These are phyloP conservation scores for Dothideomycetes sp. DNA, from an alignment of 2,329 filamentous ascomycete genomes.

Conservation along the genomic window DNA sequence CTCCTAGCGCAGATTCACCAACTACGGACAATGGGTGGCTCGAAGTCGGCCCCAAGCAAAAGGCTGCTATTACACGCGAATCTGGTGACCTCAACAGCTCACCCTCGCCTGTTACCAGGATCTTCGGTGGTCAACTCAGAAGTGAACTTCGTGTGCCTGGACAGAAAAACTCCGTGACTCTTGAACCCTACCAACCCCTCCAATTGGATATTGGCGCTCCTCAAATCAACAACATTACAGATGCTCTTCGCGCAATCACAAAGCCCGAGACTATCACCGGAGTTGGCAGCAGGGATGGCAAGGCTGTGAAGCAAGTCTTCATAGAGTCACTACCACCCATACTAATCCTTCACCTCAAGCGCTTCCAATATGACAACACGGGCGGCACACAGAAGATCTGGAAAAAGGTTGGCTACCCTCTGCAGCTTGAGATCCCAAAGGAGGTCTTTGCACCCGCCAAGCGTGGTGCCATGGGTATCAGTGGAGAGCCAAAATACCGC, in stretches of 20 bases:
- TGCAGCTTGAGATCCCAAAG: conserved; percentile 86
- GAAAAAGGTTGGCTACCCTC: conserved; percentile 93
- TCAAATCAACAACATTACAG: conserved; percentile 79
- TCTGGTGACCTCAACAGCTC: conserved; percentile 46
- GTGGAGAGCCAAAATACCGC: conserved; percentile 68
- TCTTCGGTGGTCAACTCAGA: conserved; percentile 83
- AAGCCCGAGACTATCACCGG: conserved; percentile 76
- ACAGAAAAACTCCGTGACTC: conserved; percentile 78
- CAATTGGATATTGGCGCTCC: conserved; percentile 88
- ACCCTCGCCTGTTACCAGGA: conserved; percentile 77
- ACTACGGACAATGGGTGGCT: conserved; percentile 61
- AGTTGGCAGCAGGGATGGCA: conserved; percentile 43
- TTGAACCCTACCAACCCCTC: conserved; percentile 87
- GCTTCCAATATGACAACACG: conserved; percentile 87
- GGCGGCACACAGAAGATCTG: conserved; percentile 93
- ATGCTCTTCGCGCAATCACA: conserved; percentile 78
- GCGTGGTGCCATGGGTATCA: conserved; percentile 52
- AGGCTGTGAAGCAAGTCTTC: conserved; percentile 85
- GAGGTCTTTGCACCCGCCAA: conserved; percentile 75
- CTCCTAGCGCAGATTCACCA: conserved; percentile 32
- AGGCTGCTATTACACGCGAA: conserved; percentile 72
- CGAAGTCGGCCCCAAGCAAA: conserved; percentile 89
- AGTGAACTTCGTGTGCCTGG: conserved; percentile 83
- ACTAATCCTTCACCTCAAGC: conserved; percentile 88
- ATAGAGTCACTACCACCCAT: conserved; percentile 87